A percentile compares a stretch with the other conserved stretches of the same genome.
Evolutionary conservation across 2,329 filamentous ascomycete genomes (phyloP).

Genomic region (Ploettnerulaceae sp.): DNA sequence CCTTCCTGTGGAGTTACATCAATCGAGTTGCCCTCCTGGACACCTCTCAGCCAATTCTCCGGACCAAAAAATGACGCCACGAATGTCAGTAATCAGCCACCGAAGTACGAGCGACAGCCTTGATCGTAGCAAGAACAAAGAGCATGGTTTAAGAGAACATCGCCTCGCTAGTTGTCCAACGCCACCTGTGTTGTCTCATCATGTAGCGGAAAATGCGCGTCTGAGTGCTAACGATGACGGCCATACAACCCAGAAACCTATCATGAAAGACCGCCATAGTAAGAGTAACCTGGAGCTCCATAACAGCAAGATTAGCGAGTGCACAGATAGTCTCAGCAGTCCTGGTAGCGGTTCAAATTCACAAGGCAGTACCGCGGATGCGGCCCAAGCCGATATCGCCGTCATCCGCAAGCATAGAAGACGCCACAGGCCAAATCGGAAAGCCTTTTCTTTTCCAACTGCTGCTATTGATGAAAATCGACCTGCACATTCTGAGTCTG

Average conservation of each 20-base stretch:
- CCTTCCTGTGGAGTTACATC: neutral
- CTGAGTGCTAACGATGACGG: constrained; percentile 5
- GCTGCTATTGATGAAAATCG: neutral
- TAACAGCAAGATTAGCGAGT: neutral
- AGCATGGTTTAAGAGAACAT: constrained; percentile 5
- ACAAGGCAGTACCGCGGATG: constrained; percentile 2
- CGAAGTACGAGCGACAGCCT: constrained; percentile 3
- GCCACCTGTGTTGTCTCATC: constrained; percentile 2
- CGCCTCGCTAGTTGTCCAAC: constrained; percentile 11
- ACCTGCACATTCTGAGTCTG: neutral
- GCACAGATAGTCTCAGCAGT: neutral
- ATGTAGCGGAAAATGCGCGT: constrained; percentile 3
- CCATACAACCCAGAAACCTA: constrained; percentile 6
- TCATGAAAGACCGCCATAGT: neutral
- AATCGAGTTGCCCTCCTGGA: neutral
- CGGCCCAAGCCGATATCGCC: neutral
- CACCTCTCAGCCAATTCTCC: constrained; percentile 7
- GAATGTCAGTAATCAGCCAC: neutral
- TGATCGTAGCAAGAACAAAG: neutral
- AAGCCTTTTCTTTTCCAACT: neutral
- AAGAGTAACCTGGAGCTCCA: neutral
- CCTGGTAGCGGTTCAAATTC: constrained; percentile 2
- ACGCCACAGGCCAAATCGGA: constrained; percentile 5
- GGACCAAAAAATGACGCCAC: neutral
- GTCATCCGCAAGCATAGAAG: constrained; percentile 2